Evolutionary conservation across 768 basidiomycete genomes (phyloP).

Genomic region (Russula brevipes): DNA sequence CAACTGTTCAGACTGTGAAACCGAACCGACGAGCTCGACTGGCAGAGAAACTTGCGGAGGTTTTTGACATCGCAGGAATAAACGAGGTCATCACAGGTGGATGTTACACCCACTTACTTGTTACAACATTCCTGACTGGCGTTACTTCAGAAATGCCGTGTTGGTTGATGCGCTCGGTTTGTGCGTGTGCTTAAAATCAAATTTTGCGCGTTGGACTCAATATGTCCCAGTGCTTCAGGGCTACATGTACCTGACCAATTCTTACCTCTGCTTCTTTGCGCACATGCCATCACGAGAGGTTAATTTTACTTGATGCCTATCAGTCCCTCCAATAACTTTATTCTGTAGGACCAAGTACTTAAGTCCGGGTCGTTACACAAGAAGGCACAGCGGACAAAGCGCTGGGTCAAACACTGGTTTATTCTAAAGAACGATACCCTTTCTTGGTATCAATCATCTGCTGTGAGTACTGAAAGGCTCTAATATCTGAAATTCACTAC

Average conservation of each 20-base stretch:
- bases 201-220: constrained; percentile 10
- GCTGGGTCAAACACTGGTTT: constrained; percentile 96
- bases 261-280: constrained; percentile 94
- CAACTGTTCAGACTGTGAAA: constrained; percentile 71
- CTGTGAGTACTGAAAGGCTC: constrained; percentile 44
- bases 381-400: constrained; percentile 81
- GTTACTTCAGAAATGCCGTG: constrained; percentile 74
- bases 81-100: constrained; percentile 80
- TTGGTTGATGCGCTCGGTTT: constrained; percentile 84
- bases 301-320: constrained; percentile 18
- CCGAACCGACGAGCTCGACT: constrained; percentile 62
- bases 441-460: constrained; percentile 94
- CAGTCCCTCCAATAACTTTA: constrained; percentile 9
- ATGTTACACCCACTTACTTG: constrained; percentile 28
- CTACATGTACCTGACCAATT: constrained; percentile 93
- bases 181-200: constrained; percentile 47
- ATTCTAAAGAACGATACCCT: constrained; percentile 92
- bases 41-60: constrained; percentile 82
- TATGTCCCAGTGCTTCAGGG: constrained; percentile 75
- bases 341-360: constrained; percentile 73
- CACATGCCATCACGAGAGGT: constrained; percentile 91
- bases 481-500: constrained; percentile 1
- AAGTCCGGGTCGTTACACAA: constrained; percentile 90
- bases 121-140: not conserved
- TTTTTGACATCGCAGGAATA: constrained; percentile 78